Percentiles rank a stretch among this genome's conserved stretches.
Evolutionary conservation across 768 basidiomycete species (phyloP).

Genomic region (Calocera viscosa): DNA sequence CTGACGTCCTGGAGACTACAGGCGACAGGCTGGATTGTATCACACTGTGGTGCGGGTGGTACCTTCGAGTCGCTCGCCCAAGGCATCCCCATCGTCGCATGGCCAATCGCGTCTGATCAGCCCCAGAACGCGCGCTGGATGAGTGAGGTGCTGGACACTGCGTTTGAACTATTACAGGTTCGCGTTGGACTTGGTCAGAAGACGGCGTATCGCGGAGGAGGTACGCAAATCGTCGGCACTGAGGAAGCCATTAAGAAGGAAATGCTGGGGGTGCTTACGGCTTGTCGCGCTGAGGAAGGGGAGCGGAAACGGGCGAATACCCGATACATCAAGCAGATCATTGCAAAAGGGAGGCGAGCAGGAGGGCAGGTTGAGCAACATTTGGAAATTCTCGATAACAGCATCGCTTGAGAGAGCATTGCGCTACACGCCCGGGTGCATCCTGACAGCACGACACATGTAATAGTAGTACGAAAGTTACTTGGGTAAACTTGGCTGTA

Average conservation of each 20-base stretch:
- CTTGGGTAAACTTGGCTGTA: background rate
- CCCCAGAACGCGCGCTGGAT: constrained; percentile 20
- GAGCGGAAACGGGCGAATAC: constrained; percentile 19
- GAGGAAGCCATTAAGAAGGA: constrained; percentile 20
- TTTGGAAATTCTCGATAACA: background rate
- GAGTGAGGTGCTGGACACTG: constrained; percentile 14
- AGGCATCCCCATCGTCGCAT: constrained; percentile 23
- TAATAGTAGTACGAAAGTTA: background rate
- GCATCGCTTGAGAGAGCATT: no score
- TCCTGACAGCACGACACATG: no score
- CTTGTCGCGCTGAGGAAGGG: constrained; percentile 22
- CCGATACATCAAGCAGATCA: constrained; percentile 10
- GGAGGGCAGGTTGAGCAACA: background rate
- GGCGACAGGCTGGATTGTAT: background rate
- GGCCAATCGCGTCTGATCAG: constrained; percentile 24
- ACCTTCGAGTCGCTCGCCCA: constrained; percentile 19
- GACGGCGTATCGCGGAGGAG: constrained; percentile 17
- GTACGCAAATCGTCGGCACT: constrained; percentile 14
- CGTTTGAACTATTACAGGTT: constrained; percentile 20
- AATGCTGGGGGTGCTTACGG: constrained; percentile 15
- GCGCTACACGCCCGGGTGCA: no score
- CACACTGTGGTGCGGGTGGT: constrained; percentile 20
- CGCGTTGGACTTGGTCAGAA: constrained; percentile 17
- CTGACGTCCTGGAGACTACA: background rate
- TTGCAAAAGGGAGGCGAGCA: background rate